phyloP scores from a whole-genome alignment of 2,329 filamentous ascomycete species.

The Ceratocystis colombiana region DNA sequence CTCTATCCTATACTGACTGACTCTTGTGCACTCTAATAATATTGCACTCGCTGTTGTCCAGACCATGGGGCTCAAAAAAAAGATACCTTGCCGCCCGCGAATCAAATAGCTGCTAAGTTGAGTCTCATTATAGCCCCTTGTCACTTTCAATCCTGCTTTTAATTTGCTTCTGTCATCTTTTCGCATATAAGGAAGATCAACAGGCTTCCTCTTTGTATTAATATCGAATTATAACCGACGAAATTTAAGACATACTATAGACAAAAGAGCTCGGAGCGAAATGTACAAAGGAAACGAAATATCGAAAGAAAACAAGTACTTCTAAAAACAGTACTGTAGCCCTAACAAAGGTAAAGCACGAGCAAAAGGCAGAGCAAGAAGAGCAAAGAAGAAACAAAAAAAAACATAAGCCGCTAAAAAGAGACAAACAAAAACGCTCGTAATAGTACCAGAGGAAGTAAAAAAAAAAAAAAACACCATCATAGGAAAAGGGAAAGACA shows the following conservation, averaged over 20 bases:
- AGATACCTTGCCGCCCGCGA: no score
- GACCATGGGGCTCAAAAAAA: no score
- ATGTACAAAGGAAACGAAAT: conserved; percentile 6
- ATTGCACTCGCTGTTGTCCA: neutral
- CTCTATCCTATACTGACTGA: neutral
- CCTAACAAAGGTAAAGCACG: conserved; percentile 10
- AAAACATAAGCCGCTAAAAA: conserved; percentile 8
- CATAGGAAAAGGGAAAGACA: neutral
- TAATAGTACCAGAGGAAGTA: neutral
- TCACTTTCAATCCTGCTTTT: neutral
- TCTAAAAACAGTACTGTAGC: conserved; percentile 10
- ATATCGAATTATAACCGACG: conserved; percentile 3
- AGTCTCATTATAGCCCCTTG: neutral
- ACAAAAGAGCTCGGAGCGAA: conserved; percentile 5
- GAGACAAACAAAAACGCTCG: conserved; percentile 8
- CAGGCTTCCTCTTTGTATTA: neutral
- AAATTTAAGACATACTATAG: neutral
- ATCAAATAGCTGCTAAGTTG: neutral
- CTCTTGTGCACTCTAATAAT: neutral
- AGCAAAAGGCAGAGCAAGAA: neutral
- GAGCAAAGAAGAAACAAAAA: neutral
- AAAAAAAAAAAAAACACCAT: conserved; percentile 6
- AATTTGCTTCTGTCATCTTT: neutral
- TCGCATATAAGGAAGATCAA: neutral
- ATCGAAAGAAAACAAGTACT: conserved; percentile 13